phyloP scores from a whole-genome alignment of 2,329 filamentous ascomycete genomes.

The Diplodia intermedia region DNA sequence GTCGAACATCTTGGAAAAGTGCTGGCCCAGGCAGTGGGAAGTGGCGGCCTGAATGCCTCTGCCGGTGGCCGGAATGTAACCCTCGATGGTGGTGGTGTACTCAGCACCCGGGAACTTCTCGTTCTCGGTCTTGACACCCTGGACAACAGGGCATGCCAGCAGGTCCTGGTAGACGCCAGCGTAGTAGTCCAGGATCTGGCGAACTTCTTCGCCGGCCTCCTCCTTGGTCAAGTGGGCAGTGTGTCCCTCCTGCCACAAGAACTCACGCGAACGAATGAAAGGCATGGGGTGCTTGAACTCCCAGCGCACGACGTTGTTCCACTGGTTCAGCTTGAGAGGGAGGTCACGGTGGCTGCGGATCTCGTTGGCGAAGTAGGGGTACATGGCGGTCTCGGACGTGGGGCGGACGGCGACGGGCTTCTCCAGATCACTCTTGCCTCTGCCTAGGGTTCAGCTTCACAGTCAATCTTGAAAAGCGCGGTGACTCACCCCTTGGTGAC shows the following conservation, averaged over 20 bases:
- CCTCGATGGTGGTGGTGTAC: constrained; percentile 96
- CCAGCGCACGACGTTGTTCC: constrained; percentile 96
- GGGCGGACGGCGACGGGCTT: constrained; percentile 74
- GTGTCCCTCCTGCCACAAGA: constrained; percentile 98
- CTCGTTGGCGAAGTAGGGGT: constrained; percentile 95
- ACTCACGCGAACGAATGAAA: constrained; percentile 92
- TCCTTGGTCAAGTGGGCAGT: constrained; percentile 87
- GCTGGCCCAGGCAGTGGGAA: constrained; percentile 92
- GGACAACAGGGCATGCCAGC: constrained; percentile 91
- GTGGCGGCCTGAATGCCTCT: constrained; percentile 97
- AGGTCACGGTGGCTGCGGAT: constrained; percentile 96
- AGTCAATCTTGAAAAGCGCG: constrained; percentile 7
- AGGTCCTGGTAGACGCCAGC: constrained; percentile 91
- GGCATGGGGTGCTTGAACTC: constrained; percentile 90
- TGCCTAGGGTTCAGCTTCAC: constrained; percentile 45
- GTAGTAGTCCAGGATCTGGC: constrained; percentile 93
- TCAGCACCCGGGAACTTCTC: constrained; percentile 97
- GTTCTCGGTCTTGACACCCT: constrained; percentile 93
- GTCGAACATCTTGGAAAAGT: constrained; percentile 99
- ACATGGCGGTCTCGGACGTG: constrained; percentile 83
- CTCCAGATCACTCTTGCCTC: constrained; percentile 91
- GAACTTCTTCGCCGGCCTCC: constrained; percentile 81
- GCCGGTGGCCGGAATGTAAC: constrained; percentile 93
- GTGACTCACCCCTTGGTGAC: constrained; percentile 61
- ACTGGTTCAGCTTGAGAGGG: constrained; percentile 93